Conservation (phyloP, 257 asterid species). For the Solanum tacnaense region DNA sequence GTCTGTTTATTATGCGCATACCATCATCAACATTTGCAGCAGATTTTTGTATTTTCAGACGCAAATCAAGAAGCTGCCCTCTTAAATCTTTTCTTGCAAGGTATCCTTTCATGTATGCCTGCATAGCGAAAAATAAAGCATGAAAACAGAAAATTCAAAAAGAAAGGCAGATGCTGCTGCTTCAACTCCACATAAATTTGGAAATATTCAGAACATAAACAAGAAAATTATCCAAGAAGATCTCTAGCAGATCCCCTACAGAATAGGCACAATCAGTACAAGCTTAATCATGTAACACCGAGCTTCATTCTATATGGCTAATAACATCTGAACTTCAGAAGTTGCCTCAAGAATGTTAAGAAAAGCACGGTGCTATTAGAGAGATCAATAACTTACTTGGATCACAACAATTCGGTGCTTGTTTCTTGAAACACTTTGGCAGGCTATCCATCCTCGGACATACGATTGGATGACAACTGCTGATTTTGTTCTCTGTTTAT, state of each 20-base stretch:
- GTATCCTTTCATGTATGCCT: constrained; percentile 91
- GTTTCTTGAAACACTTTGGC: constrained; percentile 31
- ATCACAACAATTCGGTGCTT: constrained; percentile 39
- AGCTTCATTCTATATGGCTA: not conserved
- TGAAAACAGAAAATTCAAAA: not conserved
- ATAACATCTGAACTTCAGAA: not conserved
- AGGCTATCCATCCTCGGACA: constrained; percentile 57
- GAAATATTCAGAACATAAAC: not conserved
- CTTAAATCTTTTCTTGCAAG: constrained; percentile 61
- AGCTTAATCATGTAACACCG: not conserved
- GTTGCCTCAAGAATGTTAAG: not conserved
- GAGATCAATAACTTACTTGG: constrained; percentile 43
- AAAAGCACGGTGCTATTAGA: not conserved
- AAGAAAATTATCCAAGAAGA: not conserved
- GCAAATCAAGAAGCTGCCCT: constrained; percentile 56
- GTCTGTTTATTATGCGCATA: constrained; percentile 81
- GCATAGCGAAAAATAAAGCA: constrained; percentile 5
- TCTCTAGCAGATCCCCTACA: not conserved
- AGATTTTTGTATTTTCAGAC: constrained; percentile 69
- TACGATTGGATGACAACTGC: constrained; percentile 62
- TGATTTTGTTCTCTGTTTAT: constrained; percentile 26
- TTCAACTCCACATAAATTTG: not conserved
- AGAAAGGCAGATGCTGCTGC: not conserved
- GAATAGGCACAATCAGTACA: not conserved
- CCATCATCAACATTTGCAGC: constrained; percentile 85